Evolutionary conservation across 768 basidiomycete species (phyloP), one percentile per base, ranked within the genome.

Genomic region (Lenzites betulinus): DNA sequence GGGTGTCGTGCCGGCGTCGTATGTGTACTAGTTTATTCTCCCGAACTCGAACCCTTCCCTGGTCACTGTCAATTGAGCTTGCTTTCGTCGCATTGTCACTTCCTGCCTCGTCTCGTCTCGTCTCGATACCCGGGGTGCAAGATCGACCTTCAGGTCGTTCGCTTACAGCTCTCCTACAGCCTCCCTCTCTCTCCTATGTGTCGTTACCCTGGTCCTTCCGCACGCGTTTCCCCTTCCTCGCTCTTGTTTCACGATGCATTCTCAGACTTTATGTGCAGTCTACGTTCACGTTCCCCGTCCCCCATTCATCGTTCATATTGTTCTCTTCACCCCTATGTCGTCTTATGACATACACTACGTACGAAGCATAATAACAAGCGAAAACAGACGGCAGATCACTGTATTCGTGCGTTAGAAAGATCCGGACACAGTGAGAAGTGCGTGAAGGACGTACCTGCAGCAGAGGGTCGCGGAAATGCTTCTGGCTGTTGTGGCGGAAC

Each of bases 1-100:
- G 75, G 95, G 95, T 13, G 90, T 95, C 33, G 91, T 97, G 51
- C 95, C 95, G 9, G 90, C 93, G 42, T 86, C 92, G 58, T 98
- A 95, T 81, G 79, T 93, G 76, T 93, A 92, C 77, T 93, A 81
- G 83, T 22, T 38, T 66, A 48, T 65, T 59, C 20, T 43, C 51
- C 12, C 52, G 54, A 62, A 59, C 52, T 50, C 50, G 57, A 33
- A 33, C 30, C 55, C 59, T 54, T 62, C 58, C 25, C 62, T 60
- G 44, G 63, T 33, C 30, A 60, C 51, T 64, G 55, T 64, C 55
- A 54, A 53, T 58, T 43, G 48, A 65, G 64, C 39, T 53, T 64
- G 60, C 59, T 64, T 70, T 70, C 64, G 70, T 70, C 63, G 70
- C 36, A 55, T 60, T 51, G 60, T 60, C 65, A 46, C 65, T 70